Conservation (phyloP, 2,329 filamentous ascomycete genomes). For the Akanthomyces muscarius region DNA sequence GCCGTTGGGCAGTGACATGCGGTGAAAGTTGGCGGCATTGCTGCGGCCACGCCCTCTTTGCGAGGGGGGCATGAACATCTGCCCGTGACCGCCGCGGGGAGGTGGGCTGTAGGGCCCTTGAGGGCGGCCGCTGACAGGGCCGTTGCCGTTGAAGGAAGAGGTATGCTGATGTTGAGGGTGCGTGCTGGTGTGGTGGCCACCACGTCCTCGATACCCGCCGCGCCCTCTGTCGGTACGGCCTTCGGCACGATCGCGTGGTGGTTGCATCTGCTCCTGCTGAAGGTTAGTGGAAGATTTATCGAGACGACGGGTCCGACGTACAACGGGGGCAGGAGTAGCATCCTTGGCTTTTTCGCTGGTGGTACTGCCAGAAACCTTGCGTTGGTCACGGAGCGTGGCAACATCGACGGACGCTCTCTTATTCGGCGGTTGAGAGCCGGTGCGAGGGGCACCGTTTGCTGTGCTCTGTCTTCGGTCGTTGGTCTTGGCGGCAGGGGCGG, state of each 20-base stretch:
- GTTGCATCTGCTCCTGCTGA: slow-evolving; percentile 27
- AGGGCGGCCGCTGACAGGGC: slow-evolving; percentile 30
- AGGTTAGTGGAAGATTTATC: not conserved
- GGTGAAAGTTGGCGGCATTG: slow-evolving; percentile 33
- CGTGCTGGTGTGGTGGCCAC: slow-evolving; percentile 38
- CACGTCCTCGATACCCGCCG: slow-evolving; percentile 44
- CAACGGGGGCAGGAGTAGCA: slow-evolving; percentile 30
- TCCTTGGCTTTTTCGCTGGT: slow-evolving; percentile 41
- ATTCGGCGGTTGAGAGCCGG: slow-evolving; percentile 34
- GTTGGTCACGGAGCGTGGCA: slow-evolving; percentile 39
- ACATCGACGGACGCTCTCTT: slow-evolving; percentile 46
- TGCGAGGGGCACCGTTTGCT: slow-evolving; percentile 31
- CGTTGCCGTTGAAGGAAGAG: slow-evolving; percentile 33
- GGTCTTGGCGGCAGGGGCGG: slow-evolving; percentile 31
- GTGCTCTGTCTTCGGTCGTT: slow-evolving; percentile 36
- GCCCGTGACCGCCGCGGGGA: slow-evolving; percentile 35
- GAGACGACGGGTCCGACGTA: slow-evolving; percentile 32
- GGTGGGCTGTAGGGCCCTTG: slow-evolving; percentile 43
- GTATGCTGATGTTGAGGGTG: slow-evolving; percentile 34
- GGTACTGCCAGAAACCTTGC: slow-evolving; percentile 38
- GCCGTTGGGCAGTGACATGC: slow-evolving; percentile 38
- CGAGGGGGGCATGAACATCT: slow-evolving; percentile 31
- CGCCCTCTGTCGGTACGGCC: slow-evolving; percentile 39
- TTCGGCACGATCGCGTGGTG: slow-evolving; percentile 33
- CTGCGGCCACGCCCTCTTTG: slow-evolving; percentile 33